Base-by-base conservation (phyloP, 768 basidiomycete genomes). In the Rhodotorula paludigena region DNA sequence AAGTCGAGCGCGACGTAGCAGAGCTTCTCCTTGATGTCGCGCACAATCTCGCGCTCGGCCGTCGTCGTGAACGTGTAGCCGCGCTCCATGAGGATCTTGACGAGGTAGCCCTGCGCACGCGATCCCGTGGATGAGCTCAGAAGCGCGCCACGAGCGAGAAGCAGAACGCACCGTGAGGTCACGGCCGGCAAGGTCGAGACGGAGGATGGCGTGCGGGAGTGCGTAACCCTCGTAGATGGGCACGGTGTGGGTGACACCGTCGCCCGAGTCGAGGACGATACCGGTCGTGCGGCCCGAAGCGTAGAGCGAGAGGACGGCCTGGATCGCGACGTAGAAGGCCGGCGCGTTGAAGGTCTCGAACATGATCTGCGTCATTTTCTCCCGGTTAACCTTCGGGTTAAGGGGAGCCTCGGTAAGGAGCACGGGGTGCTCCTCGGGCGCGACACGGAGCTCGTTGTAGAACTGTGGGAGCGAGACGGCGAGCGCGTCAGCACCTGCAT, bases 1-100 rank as follows among this genome's bases (percentile, higher is more conserved):
- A 92, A 93, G 80, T 93, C 91, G 68, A 92, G 84, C 45, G 91
- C 91, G 72, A 94, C 92, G 78, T 93, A 93, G 80, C 91, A 92
- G 36, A 93, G 85, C 83, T 91, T 92, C 84, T 92, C 90, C 84
- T 96, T 96, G 84, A 96, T 93, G 79, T 94, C 92, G 66, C 92
- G 84, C 74, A 94, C 92, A 66, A 96, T 91, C 85, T 75, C 74
- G 30, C 74, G 74, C 70, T 76, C 74, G 63, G 76, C 91, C 20
- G 90, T 88, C 70, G 92, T 94, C 74, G 89, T 92, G 85, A 96
- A 94, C 25, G 86, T 84, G 80, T 96, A 93, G 18, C 92, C 92
- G 76, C 92, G 86, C 81, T 96, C 92, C 79, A 84, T 87, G 77
- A 92, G 80, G 76, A 87, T 86, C 82, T 90, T 90, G 83, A 87